Base-by-base conservation (phyloP, 2,329 filamentous ascomycete species). In the Metarhizium robertsii region DNA sequence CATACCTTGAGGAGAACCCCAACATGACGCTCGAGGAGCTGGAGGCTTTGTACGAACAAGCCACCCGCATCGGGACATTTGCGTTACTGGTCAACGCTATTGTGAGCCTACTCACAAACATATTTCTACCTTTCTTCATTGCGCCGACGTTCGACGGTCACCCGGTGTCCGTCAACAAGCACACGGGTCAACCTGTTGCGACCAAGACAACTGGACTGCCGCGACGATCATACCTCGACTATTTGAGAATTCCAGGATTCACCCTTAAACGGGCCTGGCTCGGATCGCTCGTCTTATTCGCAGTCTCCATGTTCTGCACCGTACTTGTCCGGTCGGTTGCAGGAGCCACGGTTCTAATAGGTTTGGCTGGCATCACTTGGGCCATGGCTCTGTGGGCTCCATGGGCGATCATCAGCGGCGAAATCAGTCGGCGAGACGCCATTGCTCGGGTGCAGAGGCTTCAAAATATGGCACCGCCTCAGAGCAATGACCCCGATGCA, bases 321-420 rank as follows among this genome's bases (percentile, higher is more conserved):
- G 84, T 95, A 55, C 79, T 95, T 57, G 88, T 95, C 43, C 79
- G 77, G 45, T 84, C 82, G 2, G 85, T 90, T 7, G 75, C 81
- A 55, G 82, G 79, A 10, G 92, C 89, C 1, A 95, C 88, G 0
- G 77, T 83, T 1, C 79, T 96, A 38, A 86, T 96, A 55, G 89
- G 85, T 1, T 74, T 94, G 29, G 85, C 95, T 50, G 92, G 92
- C 38, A 84, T 97, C 57, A 91, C 90, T 1, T 97, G 92, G 92
- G 91, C 92, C 25, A 75, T 96, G 64, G 91, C 91, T 2, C 82
- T 95, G 30, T 97, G 92, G 92, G 92, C 92, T 0, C 92, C 92
- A 0, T 97, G 92, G 74, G 92, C 92, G 43, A 88, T 97, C 63
- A 96, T 97, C 67, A 91, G 90, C 49, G 90, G 90, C 5, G 92